phyloP scores from a whole-genome alignment of 257 asterid genomes.

The Capsicum rhomboideum region DNA sequence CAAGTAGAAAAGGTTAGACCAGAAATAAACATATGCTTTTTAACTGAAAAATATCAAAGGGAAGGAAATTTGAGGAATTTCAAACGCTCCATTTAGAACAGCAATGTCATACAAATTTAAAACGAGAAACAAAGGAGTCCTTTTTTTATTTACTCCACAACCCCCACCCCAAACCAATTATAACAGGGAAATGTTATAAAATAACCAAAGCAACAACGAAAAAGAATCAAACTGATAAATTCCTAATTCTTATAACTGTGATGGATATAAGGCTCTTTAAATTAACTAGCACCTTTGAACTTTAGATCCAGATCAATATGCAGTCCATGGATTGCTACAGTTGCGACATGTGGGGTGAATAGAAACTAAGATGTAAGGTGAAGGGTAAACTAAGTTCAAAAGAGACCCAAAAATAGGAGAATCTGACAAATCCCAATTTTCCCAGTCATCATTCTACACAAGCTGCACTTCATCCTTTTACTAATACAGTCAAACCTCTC shows the following conservation, averaged over 20 bases:
- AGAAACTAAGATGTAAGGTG: background rate
- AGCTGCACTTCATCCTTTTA: background rate
- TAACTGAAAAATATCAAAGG: background rate
- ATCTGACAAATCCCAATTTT: background rate
- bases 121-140: background rate
- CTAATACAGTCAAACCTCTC: background rate
- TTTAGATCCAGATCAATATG: background rate
- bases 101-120: background rate
- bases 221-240: background rate
- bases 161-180: background rate
- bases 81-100: background rate
- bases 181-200: background rate
- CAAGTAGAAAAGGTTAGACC: constrained; percentile 51
- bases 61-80: background rate
- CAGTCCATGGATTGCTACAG: background rate
- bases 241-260: background rate
- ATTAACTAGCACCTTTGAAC: background rate
- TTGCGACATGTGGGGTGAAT: background rate
- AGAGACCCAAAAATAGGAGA: background rate
- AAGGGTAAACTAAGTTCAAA: background rate
- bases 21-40: background rate
- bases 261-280: background rate
- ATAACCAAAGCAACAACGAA: background rate
- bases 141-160: background rate
- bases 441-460: background rate